Evolutionary conservation across 1,139 yeast genomes (phyloP), one percentile per base, ranked within the genome.

Genomic region (Suhomyces yuchorum): DNA sequence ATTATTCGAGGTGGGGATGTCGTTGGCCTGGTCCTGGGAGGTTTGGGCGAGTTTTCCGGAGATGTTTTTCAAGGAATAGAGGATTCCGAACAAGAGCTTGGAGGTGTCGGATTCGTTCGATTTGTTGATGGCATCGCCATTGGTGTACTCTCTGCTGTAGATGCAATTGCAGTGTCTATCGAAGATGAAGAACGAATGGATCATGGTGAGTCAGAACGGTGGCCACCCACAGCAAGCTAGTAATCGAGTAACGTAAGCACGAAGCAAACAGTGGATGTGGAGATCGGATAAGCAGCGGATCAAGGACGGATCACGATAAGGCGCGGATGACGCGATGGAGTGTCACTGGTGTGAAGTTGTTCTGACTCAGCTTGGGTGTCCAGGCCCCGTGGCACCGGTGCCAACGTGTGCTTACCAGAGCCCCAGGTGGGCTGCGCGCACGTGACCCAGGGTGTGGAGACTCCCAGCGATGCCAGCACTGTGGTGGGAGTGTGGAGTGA

Each of bases 161-260:
- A 87, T 80, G 60, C 96, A 87, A 56, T 82, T 83, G 68, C 96
- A 88, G 64, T 92, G 97, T 61, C 95, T 80, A 63, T 92, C 97
- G 63, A 86, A 92, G 47, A 92, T 80, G 84, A 91, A 87, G 63
- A 91, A 87, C 8, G 96, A 87, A 67, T 85, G 85, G 46, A 90
- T 82, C 50, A 47, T 47, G 18, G 35, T 19, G 9, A 7, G 23
- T 20, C 23, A 20, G 23, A 20, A 20, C 23, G 23, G 23, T 20
- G 7, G 7, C 23, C n/a, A n/a, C n/a, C n/a, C n/a, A n/a, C n/a
- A n/a, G 7, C 23, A 20, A 20, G 23, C 7, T 5, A 20, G 7
- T 7, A 20, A 20, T 7, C 7, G 23, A 20, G 23, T 20, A 20
- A 20, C 23, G 23, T 20, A 20, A 20, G 23, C 23, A 20, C 7